A percentile compares a stretch with the other conserved stretches of the same genome.
Conservation (phyloP, 1,284 basidiomycete species). For the Ustilago curta region DNA sequence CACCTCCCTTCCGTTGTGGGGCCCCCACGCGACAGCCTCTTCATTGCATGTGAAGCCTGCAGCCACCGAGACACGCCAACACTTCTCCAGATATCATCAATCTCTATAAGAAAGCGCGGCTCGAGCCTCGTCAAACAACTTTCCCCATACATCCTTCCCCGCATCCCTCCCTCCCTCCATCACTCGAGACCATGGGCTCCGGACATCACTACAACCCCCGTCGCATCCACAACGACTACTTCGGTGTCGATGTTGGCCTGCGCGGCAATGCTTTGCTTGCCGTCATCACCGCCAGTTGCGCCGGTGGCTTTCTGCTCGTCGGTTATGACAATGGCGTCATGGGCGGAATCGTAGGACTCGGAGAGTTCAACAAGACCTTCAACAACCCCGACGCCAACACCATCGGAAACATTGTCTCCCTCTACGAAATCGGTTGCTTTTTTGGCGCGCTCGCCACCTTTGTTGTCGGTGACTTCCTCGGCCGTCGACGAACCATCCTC, state of each 20-base stretch:
- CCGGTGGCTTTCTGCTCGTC: constrained; percentile 35
- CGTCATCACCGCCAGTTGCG: constrained; percentile 44
- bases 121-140: not conserved
- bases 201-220: constrained; percentile 23
- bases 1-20: not conserved
- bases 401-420: constrained; percentile 53
- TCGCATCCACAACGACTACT: constrained; percentile 38
- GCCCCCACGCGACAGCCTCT: not conserved
- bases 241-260: constrained; percentile 44
- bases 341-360: constrained; percentile 28
- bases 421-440: constrained; percentile 53
- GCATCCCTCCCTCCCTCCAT: not conserved
- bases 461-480: constrained; percentile 42
- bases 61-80: not conserved
- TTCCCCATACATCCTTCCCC: constrained; percentile 1
- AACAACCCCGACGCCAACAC: constrained; percentile 46
- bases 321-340: constrained; percentile 49
- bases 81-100: not conserved
- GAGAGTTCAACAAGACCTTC: constrained; percentile 45
- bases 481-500: constrained; percentile 49
- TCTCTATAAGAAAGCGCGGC: constrained; percentile 8
- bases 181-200: constrained; percentile 12
- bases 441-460: constrained; percentile 46
- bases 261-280: constrained; percentile 36
- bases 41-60: not conserved